Conservation (phyloP, 2,329 filamentous ascomycete genomes). For the Hortaea werneckii region DNA sequence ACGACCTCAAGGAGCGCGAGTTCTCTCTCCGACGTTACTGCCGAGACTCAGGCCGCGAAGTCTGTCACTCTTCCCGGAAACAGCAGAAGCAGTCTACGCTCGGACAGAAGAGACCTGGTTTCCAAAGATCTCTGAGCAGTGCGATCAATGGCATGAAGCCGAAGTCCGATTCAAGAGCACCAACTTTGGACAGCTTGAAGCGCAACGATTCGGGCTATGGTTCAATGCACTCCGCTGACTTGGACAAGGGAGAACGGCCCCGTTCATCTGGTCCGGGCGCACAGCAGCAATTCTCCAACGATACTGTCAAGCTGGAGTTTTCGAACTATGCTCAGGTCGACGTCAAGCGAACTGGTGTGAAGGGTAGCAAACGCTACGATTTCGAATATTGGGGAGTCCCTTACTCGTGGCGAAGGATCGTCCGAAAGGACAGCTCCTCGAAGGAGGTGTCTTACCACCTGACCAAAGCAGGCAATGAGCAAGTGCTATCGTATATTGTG, state of each 20-base stretch:
- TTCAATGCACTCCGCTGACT: conserved; percentile 32
- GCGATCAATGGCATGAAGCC: conserved; percentile 46
- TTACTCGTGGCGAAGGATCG: conserved; percentile 73
- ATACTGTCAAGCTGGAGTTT: conserved; percentile 83
- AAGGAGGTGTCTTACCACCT: conserved; percentile 70
- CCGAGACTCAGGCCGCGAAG: conserved; percentile 82
- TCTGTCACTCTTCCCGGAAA: conserved; percentile 73
- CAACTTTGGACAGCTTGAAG: conserved; percentile 35
- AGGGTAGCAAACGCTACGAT: conserved; percentile 65
- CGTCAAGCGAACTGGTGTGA: conserved; percentile 58
- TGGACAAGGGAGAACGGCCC: conserved; percentile 28
- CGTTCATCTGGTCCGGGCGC: conserved; percentile 24
- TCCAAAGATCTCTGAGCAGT: conserved; percentile 51
- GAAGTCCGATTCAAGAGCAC: conserved; percentile 42
- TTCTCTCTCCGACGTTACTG: conserved; percentile 89
- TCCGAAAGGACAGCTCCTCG: conserved; percentile 54
- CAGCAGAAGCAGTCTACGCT: conserved; percentile 45
- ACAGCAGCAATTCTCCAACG: conserved; percentile 44
- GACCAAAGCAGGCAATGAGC: conserved; percentile 53
- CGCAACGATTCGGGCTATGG: conserved; percentile 52
- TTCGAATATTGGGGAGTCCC: conserved; percentile 87
- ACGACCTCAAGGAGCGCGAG: conserved; percentile 74
- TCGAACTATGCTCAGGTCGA: conserved; percentile 95
- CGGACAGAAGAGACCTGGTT: conserved; percentile 33
- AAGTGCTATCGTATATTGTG: conserved; percentile 71